Percentiles rank a stretch among this genome's conserved stretches.
phyloP scores from a whole-genome alignment of 1,139 yeast species.

The Blastobotrys illinoisensis region DNA sequence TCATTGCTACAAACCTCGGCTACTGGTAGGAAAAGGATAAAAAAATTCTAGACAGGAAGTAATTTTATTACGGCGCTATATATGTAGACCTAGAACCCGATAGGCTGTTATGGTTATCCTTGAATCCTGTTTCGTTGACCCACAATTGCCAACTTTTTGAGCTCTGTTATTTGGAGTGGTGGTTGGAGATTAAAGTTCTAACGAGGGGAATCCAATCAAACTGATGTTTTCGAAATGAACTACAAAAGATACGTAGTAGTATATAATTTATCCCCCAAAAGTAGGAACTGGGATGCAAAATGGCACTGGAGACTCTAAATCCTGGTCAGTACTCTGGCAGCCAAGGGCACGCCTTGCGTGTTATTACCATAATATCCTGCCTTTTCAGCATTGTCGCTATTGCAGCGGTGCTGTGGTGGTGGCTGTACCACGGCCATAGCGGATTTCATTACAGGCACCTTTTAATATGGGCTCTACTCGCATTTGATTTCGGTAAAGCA shows the following conservation, averaged over 20 bases:
- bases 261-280: neutral
- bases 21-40: no score
- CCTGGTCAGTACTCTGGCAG: slow-evolving; percentile 17
- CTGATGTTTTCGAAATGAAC: neutral
- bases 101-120: no score
- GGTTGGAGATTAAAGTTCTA: no score
- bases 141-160: no score
- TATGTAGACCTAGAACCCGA: no score
- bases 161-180: neutral
- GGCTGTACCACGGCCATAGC: slow-evolving; percentile 57
- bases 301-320: neutral
- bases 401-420: slow-evolving; percentile 47
- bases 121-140: no score
- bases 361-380: slow-evolving; percentile 53
- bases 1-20: no score
- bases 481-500: slow-evolving; percentile 70
- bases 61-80: no score
- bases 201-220: neutral
- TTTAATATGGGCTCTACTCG: slow-evolving; percentile 57
- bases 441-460: slow-evolving; percentile 65
- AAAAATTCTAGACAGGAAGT: no score
- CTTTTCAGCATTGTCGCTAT: slow-evolving; percentile 54
- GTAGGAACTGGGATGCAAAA: neutral
- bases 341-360: slow-evolving; percentile 35
- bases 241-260: no score